These are phyloP conservation scores for Cystobasidium pallidum DNA, from an alignment of 1,284 basidiomycete genomes.

Conservation along the genomic window DNA sequence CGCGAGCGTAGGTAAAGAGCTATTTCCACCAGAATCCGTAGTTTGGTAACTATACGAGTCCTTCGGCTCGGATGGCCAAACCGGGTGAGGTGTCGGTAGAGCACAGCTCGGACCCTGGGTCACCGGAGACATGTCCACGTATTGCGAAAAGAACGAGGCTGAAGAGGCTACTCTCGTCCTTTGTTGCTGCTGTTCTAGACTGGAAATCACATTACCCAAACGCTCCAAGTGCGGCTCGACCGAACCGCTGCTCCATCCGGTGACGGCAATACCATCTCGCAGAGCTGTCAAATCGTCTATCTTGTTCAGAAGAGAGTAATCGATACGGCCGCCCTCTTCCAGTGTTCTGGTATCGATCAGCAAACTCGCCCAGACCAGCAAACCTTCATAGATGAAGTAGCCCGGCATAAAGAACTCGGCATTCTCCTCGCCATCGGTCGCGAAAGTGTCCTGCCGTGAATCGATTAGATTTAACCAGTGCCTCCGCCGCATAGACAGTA, in stretches of 20 bases:
- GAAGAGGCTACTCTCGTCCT: background rate
- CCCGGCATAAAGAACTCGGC: slow-evolving; percentile 28
- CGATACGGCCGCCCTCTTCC: slow-evolving; percentile 23
- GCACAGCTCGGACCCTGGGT: background rate
- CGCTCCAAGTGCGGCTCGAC: slow-evolving; percentile 29
- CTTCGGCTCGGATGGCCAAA: background rate
- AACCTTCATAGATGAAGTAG: slow-evolving; percentile 34
- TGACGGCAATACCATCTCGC: slow-evolving; percentile 34
- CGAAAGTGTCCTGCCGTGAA: slow-evolving; percentile 7
- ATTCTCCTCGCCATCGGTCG: background rate
- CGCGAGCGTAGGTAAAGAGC: background rate
- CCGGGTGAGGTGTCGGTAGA: background rate
- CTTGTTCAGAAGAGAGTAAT: slow-evolving; percentile 31
- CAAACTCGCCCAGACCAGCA: slow-evolving; percentile 30
- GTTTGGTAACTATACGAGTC: background rate
- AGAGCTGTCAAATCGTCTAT: slow-evolving; percentile 16
- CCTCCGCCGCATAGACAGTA: background rate
- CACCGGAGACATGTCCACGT: background rate
- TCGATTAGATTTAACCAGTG: too few relatives aligned
- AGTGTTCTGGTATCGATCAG: slow-evolving; percentile 18
- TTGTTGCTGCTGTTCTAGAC: slow-evolving; percentile 13
- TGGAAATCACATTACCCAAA: slow-evolving; percentile 1
- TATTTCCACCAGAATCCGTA: background rate
- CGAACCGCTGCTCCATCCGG: slow-evolving; percentile 28
- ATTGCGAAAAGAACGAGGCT: background rate